phyloP scores from a whole-genome alignment of 2,329 filamentous ascomycete species.

The Clonostachys rosea region DNA sequence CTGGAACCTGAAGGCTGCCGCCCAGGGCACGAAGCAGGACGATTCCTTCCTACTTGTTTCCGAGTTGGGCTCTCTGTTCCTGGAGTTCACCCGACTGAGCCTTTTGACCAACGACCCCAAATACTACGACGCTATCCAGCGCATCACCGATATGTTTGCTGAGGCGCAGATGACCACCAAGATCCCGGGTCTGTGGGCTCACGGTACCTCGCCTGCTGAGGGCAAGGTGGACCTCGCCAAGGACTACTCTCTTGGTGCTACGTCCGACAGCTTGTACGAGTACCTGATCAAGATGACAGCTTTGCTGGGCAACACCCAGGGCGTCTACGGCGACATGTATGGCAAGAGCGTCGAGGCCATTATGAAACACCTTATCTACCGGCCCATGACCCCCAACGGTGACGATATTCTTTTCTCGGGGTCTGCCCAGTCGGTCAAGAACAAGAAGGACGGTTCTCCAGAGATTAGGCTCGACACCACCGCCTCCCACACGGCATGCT shows the following conservation, averaged over 20 bases:
- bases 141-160: slow-evolving; percentile 64
- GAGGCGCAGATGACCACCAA: slow-evolving; percentile 61
- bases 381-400: slow-evolving; percentile 58
- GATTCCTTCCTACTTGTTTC: slow-evolving; percentile 38
- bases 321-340: slow-evolving; percentile 62
- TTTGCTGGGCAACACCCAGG: slow-evolving; percentile 55
- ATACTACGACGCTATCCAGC: slow-evolving; percentile 70
- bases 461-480: slow-evolving; percentile 35
- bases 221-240: slow-evolving; percentile 24
- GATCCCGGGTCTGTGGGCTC: slow-evolving; percentile 69
- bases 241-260: slow-evolving; percentile 43
- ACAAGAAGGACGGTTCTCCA: slow-evolving; percentile 33
- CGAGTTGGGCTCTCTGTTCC: slow-evolving; percentile 59
- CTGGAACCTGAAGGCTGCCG: slow-evolving; percentile 16
- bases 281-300: slow-evolving; percentile 59
- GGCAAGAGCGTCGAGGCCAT: slow-evolving; percentile 53
- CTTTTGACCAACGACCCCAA: slow-evolving; percentile 65
- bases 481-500: slow-evolving; percentile 57
- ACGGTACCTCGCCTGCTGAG: slow-evolving; percentile 53
- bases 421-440: slow-evolving; percentile 18
- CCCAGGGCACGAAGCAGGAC: slow-evolving; percentile 5
- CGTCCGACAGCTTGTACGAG: slow-evolving; percentile 53
- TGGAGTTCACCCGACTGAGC: slow-evolving; percentile 69
- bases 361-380: slow-evolving; percentile 61
- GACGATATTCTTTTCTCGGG: slow-evolving; percentile 62